Percentiles rank a stretch among this genome's conserved stretches.
These are phyloP conservation scores for Rosa rugosa DNA, from an alignment of 306 rosid species.

Conservation along the genomic window DNA sequence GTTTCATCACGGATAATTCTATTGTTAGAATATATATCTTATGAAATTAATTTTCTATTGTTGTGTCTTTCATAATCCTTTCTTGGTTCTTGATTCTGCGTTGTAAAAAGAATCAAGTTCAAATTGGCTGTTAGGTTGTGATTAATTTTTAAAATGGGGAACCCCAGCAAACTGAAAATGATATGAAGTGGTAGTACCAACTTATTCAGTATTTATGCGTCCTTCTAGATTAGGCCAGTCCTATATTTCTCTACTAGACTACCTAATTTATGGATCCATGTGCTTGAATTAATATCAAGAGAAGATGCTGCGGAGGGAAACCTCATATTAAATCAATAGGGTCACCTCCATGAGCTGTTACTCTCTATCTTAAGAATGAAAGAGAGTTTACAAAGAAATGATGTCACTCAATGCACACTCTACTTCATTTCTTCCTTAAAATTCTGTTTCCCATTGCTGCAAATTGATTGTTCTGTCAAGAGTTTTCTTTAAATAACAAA, in stretches of 20 bases:
- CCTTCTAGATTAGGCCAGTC: neutral
- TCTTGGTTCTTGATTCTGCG: neutral
- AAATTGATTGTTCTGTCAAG: neutral
- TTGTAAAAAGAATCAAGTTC: neutral
- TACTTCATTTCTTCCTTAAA: neutral
- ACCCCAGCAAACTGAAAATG: neutral
- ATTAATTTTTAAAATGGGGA: neutral
- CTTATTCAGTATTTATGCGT: neutral
- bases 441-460: neutral
- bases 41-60: no score
- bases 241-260: neutral
- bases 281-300: constrained; percentile 5
- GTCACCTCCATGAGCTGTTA: constrained; percentile 16
- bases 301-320: neutral
- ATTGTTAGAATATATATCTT: no score
- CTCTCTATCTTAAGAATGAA: no score
- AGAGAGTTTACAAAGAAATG: neutral
- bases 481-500: neutral
- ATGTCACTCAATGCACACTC: neutral
- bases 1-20: no score
- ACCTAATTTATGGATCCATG: constrained; percentile 22
- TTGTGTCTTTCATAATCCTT: no score
- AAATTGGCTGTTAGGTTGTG: neutral
- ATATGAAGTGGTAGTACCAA: neutral
- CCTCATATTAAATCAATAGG: neutral